These are phyloP conservation scores for Cruciata laevipes DNA, from an alignment of 257 asterid genomes.

Conservation along the genomic window DNA sequence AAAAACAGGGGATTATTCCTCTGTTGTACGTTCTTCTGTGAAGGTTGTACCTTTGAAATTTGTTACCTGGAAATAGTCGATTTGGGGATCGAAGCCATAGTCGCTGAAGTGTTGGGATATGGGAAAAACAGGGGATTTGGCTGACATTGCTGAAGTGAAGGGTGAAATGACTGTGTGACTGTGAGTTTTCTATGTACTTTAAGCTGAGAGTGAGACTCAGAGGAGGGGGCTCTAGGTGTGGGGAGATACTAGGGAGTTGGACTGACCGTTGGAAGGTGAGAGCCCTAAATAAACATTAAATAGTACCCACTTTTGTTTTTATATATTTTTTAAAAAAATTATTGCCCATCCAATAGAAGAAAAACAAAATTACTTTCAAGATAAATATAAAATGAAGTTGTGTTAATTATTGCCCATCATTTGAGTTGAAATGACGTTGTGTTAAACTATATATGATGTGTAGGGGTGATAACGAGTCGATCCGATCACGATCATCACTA, in stretches of 20 bases:
- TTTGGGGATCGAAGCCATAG: constrained; percentile 73
- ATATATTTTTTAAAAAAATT: no score
- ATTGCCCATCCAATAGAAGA: neutral
- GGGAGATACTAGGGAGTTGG: neutral
- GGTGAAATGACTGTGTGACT: neutral
- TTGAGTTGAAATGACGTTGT: no score
- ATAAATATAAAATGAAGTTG: no score
- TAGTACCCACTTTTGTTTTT: no score
- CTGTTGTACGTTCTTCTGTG: neutral
- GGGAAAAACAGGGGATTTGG: constrained; percentile 47
- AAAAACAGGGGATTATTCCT: neutral
- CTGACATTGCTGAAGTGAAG: constrained; percentile 28
- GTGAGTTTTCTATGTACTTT: neutral
- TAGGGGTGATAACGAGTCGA: no score
- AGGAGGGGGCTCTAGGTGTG: constrained; percentile 12
- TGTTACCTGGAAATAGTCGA: constrained; percentile 68
- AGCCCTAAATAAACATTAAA: constrained; percentile 14
- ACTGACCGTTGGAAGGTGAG: constrained; percentile 15
- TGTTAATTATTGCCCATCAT: no score
- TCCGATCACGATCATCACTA: no score
- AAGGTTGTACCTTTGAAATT: neutral
- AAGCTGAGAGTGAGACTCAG: neutral
- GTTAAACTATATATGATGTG: no score
- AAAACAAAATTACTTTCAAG: no score
- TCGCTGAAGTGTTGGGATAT: constrained; percentile 52